These are phyloP conservation scores for Phoenix dactylifera DNA, from an alignment of 176 grass and related monocot species.

Conservation along the genomic window DNA sequence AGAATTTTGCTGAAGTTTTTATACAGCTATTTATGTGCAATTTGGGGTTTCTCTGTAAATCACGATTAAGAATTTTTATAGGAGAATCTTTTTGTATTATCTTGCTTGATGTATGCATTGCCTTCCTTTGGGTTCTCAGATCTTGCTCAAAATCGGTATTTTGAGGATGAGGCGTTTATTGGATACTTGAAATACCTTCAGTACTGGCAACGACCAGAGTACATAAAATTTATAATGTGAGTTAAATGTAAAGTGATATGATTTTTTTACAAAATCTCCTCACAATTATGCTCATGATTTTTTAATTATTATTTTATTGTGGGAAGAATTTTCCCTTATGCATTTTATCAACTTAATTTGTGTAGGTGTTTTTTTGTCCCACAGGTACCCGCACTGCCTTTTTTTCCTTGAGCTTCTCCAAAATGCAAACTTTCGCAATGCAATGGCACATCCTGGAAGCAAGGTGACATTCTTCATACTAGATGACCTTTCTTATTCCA, in stretches of 20 bases:
- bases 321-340: neutral
- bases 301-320: neutral
- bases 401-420: conserved; percentile 98
- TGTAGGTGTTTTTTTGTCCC: conserved; percentile 2
- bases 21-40: no score
- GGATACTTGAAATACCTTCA: conserved; percentile 93
- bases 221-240: conserved; percentile 92
- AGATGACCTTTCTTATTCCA: no score
- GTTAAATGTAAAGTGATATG: conserved; percentile 17
- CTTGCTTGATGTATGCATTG: conserved; percentile 8
- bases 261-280: neutral
- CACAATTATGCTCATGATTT: no score
- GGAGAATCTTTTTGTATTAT: no score
- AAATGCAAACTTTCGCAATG: conserved; percentile 84
- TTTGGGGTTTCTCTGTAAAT: no score
- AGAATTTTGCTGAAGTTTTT: no score
- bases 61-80: no score
- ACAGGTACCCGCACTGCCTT: conserved; percentile 95
- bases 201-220: conserved; percentile 84
- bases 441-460: conserved; percentile 94
- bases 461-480: conserved; percentile 35
- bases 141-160: conserved; percentile 94
- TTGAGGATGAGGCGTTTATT: conserved; percentile 89
- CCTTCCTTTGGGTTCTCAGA: conserved; percentile 25
- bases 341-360: neutral